Percentiles rank a stretch among this genome's conserved stretches.
These are phyloP conservation scores for Pelargonium citronellum DNA, from an alignment of 441 rosid species.

Conservation along the genomic window DNA sequence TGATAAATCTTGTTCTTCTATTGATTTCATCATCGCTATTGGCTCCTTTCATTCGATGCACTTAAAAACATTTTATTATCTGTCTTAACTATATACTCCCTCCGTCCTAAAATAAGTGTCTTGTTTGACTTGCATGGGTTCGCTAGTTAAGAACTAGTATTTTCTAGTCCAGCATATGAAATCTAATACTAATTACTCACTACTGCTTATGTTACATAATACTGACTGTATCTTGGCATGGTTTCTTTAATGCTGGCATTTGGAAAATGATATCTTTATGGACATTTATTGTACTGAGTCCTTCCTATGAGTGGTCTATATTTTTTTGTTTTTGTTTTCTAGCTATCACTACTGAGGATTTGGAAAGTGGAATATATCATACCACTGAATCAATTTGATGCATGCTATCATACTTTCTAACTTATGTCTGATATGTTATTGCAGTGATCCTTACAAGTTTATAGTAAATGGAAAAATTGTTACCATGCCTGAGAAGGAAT, in stretches of 20 bases:
- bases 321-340: not conserved
- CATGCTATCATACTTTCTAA: not conserved
- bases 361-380: not conserved
- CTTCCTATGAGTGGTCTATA: not conserved
- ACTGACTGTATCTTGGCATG: not conserved
- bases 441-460: constrained; percentile 31
- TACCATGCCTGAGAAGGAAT: constrained; percentile 8
- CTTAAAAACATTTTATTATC: no score
- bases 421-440: constrained; percentile 4
- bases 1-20: no score
- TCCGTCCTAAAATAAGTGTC: no score
- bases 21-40: no score
- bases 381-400: not conserved
- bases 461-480: constrained; percentile 24
- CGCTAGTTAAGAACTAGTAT: no score
- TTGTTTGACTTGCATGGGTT: no score
- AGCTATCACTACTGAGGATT: not conserved
- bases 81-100: no score
- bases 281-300: not conserved
- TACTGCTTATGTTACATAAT: not conserved
- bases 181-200: no score
- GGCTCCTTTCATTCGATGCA: no score
- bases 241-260: not conserved
- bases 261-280: not conserved
- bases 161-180: no score